Conservation (phyloP, 2,329 filamentous ascomycete genomes). For the Clarireedia paspali region DNA sequence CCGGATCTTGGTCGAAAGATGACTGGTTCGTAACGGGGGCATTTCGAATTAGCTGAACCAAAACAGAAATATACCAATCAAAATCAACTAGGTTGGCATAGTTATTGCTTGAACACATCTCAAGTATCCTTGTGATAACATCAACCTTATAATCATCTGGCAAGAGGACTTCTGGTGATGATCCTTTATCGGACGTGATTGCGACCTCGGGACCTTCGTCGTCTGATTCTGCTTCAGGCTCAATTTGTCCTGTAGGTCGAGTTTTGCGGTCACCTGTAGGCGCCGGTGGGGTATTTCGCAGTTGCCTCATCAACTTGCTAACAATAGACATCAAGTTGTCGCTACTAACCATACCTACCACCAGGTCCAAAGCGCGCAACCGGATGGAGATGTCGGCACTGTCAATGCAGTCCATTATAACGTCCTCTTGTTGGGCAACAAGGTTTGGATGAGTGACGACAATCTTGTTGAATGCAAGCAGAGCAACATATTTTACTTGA, state of each 20-base stretch:
- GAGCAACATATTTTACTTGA: conserved; percentile 89
- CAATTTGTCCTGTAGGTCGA: conserved; percentile 36
- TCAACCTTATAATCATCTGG: conserved; percentile 81
- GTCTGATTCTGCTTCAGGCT: conserved; percentile 40
- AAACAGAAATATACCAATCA: conserved; percentile 91
- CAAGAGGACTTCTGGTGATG: conserved; percentile 51
- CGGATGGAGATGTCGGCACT: conserved; percentile 94
- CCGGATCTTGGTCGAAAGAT: conserved; percentile 14
- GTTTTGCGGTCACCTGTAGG: conserved; percentile 35
- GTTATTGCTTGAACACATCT: conserved; percentile 84
- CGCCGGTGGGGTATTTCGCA: conserved; percentile 58
- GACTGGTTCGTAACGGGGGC: conserved; percentile 42
- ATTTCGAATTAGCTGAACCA: conserved; percentile 76
- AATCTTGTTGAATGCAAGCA: conserved; percentile 93
- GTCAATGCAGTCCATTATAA: conserved; percentile 93
- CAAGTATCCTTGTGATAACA: conserved; percentile 74
- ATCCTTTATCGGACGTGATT: conserved; percentile 42
- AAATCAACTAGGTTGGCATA: conserved; percentile 85
- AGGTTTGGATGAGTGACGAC: conserved; percentile 80
- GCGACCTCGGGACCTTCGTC: conserved; percentile 46
- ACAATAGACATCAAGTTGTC: conserved; percentile 82
- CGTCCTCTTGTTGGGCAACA: conserved; percentile 88
- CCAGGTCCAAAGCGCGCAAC: conserved; percentile 83
- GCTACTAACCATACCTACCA: conserved; percentile 85
- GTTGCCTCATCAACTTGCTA: conserved; percentile 77